These are phyloP conservation scores for Pseudogymnoascus sp. DNA, from an alignment of 2,329 filamentous ascomycete genomes.

Conservation along the genomic window DNA sequence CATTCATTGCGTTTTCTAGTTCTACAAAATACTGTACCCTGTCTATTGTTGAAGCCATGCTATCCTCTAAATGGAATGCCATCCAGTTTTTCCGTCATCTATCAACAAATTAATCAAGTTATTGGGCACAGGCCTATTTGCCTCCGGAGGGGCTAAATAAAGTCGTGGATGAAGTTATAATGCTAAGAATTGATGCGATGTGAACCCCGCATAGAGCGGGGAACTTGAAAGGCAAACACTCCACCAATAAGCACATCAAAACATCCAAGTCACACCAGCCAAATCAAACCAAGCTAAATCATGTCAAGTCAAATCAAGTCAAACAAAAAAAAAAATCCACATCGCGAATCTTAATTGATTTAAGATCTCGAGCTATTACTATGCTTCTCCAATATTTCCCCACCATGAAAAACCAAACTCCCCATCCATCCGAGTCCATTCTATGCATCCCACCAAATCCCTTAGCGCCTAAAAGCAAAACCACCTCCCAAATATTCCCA, in stretches of 20 bases:
- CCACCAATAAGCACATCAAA: neutral
- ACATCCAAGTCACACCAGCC: neutral
- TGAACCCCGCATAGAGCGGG: too few relatives aligned
- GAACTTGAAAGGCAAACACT: neutral
- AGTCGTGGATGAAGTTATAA: too few relatives aligned
- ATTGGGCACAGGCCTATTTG: too few relatives aligned
- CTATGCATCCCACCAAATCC: neutral
- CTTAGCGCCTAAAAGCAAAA: neutral
- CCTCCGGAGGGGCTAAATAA: too few relatives aligned
- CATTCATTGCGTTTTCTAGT: too few relatives aligned
- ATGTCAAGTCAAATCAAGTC: neutral
- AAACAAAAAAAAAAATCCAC: neutral
- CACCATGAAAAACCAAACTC: neutral
- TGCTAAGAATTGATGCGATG: too few relatives aligned
- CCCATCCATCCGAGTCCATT: neutral
- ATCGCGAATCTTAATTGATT: neutral
- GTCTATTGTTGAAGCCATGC: too few relatives aligned
- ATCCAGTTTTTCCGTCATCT: too few relatives aligned
- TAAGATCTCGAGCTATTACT: neutral
- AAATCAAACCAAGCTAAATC: neutral
- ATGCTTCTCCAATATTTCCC: neutral
- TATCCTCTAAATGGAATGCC: too few relatives aligned
- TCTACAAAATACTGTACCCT: too few relatives aligned
- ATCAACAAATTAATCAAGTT: too few relatives aligned
- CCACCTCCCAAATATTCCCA: neutral